phyloP scores from a whole-genome alignment of 1,139 yeast species.

The Sugiyamaella novakii region DNA sequence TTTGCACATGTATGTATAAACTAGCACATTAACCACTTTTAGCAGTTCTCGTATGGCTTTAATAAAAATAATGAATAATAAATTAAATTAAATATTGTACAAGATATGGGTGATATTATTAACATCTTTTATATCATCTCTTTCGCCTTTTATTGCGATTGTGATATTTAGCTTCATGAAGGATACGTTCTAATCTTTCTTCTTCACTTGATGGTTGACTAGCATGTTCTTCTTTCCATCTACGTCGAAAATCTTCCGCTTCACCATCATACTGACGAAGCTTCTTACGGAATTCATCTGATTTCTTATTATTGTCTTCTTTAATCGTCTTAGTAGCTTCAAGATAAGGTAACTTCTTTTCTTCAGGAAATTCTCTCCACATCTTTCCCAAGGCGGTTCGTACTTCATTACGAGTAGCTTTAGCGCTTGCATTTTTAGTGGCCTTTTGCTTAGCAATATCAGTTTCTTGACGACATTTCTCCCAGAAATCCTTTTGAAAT shows the following conservation, averaged over 20 bases:
- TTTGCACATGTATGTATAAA: no score
- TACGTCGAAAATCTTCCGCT: slow-evolving; percentile 44
- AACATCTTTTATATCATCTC: not conserved
- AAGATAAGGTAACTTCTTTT: slow-evolving; percentile 44
- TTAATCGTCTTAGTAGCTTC: slow-evolving; percentile 42
- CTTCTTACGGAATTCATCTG: slow-evolving; percentile 41
- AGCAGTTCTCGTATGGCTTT: no score
- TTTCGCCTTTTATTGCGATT: slow-evolving; percentile 13
- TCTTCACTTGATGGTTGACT: slow-evolving; percentile 42
- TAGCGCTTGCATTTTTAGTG: slow-evolving; percentile 38
- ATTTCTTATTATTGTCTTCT: slow-evolving; percentile 41
- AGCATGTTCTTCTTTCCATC: slow-evolving; percentile 45
- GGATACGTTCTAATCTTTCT: slow-evolving; percentile 30
- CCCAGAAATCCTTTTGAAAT: slow-evolving; percentile 50
- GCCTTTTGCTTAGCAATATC: slow-evolving; percentile 41
- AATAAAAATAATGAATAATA: no score
- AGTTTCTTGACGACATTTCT: slow-evolving; percentile 43
- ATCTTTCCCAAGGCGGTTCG: slow-evolving; percentile 47
- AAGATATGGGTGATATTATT: no score
- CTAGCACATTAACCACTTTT: no score
- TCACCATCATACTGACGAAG: slow-evolving; percentile 44
- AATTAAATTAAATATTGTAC: no score
- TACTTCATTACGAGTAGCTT: slow-evolving; percentile 47
- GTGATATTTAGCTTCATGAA: slow-evolving; percentile 18
- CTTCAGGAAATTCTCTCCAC: slow-evolving; percentile 48